phyloP scores from a whole-genome alignment of 345 rosid species.

The Abelmoschus esculentus region DNA sequence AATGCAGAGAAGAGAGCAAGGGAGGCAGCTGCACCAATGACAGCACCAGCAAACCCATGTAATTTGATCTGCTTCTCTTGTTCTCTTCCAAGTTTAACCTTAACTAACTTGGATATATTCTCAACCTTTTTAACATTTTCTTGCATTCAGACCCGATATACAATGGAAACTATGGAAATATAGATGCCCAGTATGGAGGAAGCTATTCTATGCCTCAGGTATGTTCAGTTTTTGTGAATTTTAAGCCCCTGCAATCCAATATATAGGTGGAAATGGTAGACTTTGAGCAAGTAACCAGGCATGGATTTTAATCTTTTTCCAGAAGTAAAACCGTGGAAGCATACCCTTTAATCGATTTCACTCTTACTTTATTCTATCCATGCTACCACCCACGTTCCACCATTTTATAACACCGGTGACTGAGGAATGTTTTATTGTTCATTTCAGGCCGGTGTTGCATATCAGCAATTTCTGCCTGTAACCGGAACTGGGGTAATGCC shows the following conservation, averaged over 20 bases:
- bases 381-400: neutral
- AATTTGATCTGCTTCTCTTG: neutral
- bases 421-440: neutral
- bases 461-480: neutral
- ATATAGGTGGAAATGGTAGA: too few relatives aligned
- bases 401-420: neutral
- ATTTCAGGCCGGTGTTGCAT: neutral
- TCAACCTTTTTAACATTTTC: neutral
- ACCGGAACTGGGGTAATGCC: neutral
- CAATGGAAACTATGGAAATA: conserved; percentile 38
- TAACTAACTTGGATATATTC: conserved; percentile 2
- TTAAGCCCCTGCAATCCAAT: neutral
- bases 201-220: conserved; percentile 46
- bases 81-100: conserved; percentile 2
- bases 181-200: conserved; percentile 30
- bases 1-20: conserved; percentile 43
- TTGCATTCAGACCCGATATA: conserved; percentile 29
- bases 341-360: neutral
- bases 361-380: neutral
- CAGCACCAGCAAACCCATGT: conserved; percentile 43
- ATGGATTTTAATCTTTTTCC: too few relatives aligned
- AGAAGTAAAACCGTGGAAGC: too few relatives aligned
- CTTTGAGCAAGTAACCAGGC: too few relatives aligned
- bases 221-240: neutral
- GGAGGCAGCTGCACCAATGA: conserved; percentile 23